Evolutionary conservation across 768 basidiomycete species (phyloP), one percentile per base, ranked within the genome.

Genomic region (Leccinum disarticulatum): DNA sequence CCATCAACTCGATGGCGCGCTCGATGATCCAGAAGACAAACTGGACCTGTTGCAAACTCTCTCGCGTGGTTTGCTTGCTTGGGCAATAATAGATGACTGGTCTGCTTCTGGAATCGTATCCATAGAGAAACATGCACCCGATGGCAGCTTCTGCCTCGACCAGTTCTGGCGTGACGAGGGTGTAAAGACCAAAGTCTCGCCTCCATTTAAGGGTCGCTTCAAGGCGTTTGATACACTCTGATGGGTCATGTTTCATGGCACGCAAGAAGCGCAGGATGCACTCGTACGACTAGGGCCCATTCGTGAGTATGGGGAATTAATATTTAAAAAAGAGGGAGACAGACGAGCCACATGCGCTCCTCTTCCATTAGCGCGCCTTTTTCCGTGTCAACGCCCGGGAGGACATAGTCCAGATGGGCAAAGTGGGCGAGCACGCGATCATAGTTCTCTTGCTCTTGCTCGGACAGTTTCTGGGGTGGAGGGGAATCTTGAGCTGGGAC

Each of bases 121-220:
- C 94, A 64, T 89, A 90, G n/a, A 87, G 61, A 52, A 94, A 77
- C 69, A 86, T 81, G 74, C 95, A 95, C 35, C 94, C 94, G 5
- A 93, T 96, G 52, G 88, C 74, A 1, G 84, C 87, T 76, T 95
- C 93, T 17, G 86, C 84, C 64, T 90, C 87, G 63, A 96, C 85
- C 60, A 81, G 76, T 0, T 81, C 79, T 4, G 87, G 72, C 0
- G 81, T 84, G 68, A 92, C 70, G 27, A 73, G 57, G 64, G 87
- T 83, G 64, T 91, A 85, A 19, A 93, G 64, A 13, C 89, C 88
- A 69, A 81, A 94, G 55, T 91, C 90, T 33, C 92, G 80, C 52
- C 93, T 77, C 93, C 93, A 95, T 61, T 79, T 82, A 30, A 91
- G 77, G 2, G 93, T 92, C 22, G 72, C 80, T 68, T 93, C 89